Percentiles rank a stretch among this genome's conserved stretches.
Conservation (phyloP, 2,329 filamentous ascomycete genomes). For the Fusarium sarcochroum region DNA sequence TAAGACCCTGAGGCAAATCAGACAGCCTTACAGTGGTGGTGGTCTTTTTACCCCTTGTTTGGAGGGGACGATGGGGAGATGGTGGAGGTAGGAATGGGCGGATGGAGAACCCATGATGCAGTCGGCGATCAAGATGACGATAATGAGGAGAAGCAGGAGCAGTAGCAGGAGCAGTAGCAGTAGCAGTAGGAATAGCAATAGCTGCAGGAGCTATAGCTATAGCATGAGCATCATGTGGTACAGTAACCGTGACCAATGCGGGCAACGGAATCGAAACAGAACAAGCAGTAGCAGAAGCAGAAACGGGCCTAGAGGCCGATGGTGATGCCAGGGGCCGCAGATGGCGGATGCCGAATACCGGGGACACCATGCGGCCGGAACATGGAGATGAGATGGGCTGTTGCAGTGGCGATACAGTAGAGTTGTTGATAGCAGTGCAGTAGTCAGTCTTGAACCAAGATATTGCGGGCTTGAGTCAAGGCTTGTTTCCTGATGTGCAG, state of each 20-base stretch:
- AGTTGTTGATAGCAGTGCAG: constrained; percentile 20
- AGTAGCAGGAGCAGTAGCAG: constrained; percentile 4
- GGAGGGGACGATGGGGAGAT: constrained; percentile 41
- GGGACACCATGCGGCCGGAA: constrained; percentile 47
- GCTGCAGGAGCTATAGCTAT: constrained; percentile 7
- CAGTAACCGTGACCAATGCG: constrained; percentile 14
- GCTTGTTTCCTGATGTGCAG: constrained; percentile 22
- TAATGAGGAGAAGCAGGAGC: neutral
- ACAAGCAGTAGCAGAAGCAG: constrained; percentile 12
- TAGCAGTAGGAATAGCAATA: constrained; percentile 5
- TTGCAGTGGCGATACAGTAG: constrained; percentile 19
- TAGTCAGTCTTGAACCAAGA: constrained; percentile 14
- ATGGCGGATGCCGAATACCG: constrained; percentile 45
- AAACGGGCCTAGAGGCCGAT: constrained; percentile 26
- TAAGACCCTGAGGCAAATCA: constrained; percentile 69
- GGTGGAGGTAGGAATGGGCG: constrained; percentile 40
- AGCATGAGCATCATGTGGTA: constrained; percentile 13
- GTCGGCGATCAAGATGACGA: constrained; percentile 11
- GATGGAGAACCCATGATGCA: constrained; percentile 30
- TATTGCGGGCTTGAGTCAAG: constrained; percentile 7
- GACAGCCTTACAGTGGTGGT: constrained; percentile 67
- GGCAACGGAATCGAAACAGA: constrained; percentile 21
- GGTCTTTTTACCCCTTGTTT: constrained; percentile 67
- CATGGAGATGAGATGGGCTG: constrained; percentile 48
- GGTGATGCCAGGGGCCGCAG: constrained; percentile 45